phyloP scores from a whole-genome alignment of 2,329 filamentous ascomycete genomes.

The Diplodia scrobiculata region DNA sequence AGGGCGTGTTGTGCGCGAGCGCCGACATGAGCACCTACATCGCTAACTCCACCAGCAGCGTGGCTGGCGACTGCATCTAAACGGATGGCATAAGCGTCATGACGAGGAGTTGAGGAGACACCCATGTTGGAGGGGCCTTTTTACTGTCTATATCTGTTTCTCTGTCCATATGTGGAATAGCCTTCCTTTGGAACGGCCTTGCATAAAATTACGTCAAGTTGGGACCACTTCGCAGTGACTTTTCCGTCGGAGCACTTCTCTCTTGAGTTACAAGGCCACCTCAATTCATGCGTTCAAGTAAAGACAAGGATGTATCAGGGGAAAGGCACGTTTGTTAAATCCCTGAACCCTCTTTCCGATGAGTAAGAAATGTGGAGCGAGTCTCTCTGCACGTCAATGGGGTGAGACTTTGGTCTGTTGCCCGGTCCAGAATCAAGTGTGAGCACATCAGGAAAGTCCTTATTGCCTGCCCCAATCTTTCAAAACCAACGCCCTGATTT shows the following conservation, averaged over 20 bases:
- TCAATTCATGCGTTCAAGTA: neutral
- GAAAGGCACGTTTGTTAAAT: neutral
- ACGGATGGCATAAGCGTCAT: too few relatives aligned
- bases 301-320: neutral
- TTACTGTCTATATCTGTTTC: neutral
- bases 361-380: too few relatives aligned
- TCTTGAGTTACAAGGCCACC: neutral
- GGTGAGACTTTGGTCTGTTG: too few relatives aligned
- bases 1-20: slow-evolving; percentile 56
- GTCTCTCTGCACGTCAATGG: too few relatives aligned
- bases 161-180: neutral
- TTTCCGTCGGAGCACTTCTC: neutral
- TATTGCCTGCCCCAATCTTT: neutral
- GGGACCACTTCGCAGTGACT: neutral
- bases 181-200: neutral
- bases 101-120: neutral
- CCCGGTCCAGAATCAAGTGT: too few relatives aligned
- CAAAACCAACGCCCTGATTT: neutral
- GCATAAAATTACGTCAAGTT: neutral
- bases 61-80: slow-evolving; percentile 37
- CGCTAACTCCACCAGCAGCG: slow-evolving; percentile 41
- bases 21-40: slow-evolving; percentile 36
- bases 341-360: too few relatives aligned
- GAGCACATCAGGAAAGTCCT: too few relatives aligned
- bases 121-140: neutral